phyloP scores from a whole-genome alignment of 257 asterid genomes.

The Fraxinus excelsior region DNA sequence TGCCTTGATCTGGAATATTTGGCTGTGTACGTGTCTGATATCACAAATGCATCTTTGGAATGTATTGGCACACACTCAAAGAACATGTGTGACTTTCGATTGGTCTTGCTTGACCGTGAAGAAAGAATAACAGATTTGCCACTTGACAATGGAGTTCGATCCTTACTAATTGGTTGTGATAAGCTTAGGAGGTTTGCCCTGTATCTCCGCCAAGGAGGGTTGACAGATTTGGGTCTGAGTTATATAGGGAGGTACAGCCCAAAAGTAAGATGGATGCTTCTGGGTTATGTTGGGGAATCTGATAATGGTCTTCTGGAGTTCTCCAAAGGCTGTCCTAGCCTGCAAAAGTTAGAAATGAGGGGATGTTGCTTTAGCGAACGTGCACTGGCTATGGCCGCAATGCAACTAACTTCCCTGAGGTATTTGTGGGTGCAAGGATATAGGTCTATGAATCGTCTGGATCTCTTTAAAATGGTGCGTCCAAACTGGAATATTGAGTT shows the following conservation, averaged over 20 bases:
- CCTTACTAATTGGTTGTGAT: conserved; percentile 50
- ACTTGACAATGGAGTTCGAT: conserved; percentile 63
- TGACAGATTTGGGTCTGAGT: conserved; percentile 58
- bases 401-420: conserved; percentile 44
- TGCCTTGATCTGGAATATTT: conserved; percentile 60
- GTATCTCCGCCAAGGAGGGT: conserved; percentile 62
- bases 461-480: conserved; percentile 48
- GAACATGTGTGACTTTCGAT: conserved; percentile 56
- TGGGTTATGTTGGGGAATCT: conserved; percentile 63
- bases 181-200: conserved; percentile 60
- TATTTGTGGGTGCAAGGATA: conserved; percentile 72
- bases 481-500: conserved; percentile 69
- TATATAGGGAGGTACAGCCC: conserved; percentile 60
- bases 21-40: conserved; percentile 69
- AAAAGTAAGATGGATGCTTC: conserved; percentile 65
- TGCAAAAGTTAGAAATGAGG: conserved; percentile 62
- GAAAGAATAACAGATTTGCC: conserved; percentile 63
- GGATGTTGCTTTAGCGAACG: conserved; percentile 63
- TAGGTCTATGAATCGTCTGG: conserved; percentile 34
- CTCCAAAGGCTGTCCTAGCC: conserved; percentile 64
- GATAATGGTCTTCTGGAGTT: conserved; percentile 59
- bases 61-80: conserved; percentile 42
- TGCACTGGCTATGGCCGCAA: conserved; percentile 53
- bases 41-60: conserved; percentile 52
- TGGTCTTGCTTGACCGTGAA: conserved; percentile 62